Evolutionary conservation across 192 early-diverging fungal species (phyloP).

Genomic region (Coemansia sp.): DNA sequence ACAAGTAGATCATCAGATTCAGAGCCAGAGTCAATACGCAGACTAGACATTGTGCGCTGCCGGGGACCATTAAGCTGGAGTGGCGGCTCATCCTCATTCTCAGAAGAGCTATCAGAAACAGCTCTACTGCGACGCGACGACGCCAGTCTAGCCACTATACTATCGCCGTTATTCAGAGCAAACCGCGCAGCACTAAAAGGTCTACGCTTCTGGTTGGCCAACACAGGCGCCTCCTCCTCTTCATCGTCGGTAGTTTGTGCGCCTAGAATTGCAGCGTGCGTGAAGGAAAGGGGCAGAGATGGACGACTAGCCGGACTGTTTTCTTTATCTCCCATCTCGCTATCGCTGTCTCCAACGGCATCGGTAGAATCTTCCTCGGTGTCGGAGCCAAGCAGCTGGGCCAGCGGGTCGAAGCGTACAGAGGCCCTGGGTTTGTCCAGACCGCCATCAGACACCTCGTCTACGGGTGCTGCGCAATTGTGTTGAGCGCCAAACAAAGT

Average conservation of each 20-base stretch:
- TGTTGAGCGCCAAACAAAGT: conserved; percentile 9
- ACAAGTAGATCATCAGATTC: conserved; percentile 16
- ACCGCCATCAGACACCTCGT: background rate
- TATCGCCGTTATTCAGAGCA: conserved; percentile 18
- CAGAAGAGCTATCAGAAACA: conserved; percentile 12
- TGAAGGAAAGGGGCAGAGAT: background rate
- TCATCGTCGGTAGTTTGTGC: background rate
- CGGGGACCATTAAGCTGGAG: background rate
- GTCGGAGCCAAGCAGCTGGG: conserved; percentile 40
- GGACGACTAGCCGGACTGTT: background rate
- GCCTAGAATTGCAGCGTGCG: background rate
- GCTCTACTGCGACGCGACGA: conserved; percentile 13
- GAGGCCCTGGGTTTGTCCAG: background rate
- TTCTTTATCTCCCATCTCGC: conserved; percentile 8
- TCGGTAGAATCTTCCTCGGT: conserved; percentile 5
- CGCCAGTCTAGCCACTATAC: conserved; percentile 27
- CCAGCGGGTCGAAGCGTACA: conserved; percentile 30
- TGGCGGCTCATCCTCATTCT: background rate
- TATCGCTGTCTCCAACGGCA: conserved; percentile 16
- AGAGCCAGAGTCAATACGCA: conserved; percentile 27
- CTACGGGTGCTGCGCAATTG: background rate
- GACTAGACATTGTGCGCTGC: conserved; percentile 1
- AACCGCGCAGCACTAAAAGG: conserved; percentile 15
- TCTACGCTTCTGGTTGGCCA: background rate
- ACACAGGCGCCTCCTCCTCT: background rate